phyloP scores from a whole-genome alignment of 2,329 filamentous ascomycete species.

The Neophaeococcomyces mojaviensis region DNA sequence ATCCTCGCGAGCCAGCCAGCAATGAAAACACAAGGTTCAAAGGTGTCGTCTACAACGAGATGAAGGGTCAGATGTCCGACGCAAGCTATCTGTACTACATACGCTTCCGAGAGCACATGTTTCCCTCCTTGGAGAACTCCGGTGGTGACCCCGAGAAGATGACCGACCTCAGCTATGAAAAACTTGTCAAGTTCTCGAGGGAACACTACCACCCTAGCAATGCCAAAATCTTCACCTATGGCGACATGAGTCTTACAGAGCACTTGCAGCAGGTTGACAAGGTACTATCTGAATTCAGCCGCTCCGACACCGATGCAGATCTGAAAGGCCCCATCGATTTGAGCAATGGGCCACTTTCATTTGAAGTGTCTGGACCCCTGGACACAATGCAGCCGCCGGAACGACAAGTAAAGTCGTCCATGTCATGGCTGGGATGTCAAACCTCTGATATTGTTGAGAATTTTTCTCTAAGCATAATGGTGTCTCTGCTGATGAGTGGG shows the following conservation, averaged over 20 bases:
- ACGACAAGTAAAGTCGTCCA: constrained; percentile 86
- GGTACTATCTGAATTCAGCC: constrained; percentile 66
- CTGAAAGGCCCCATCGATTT: constrained; percentile 72
- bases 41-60: constrained; percentile 97
- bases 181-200: constrained; percentile 79
- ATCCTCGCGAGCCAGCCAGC: constrained; percentile 51
- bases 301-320: constrained; percentile 60
- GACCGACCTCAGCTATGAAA: constrained; percentile 85
- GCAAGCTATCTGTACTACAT: constrained; percentile 95
- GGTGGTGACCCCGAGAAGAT: constrained; percentile 95
- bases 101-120: constrained; percentile 86
- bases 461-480: constrained; percentile 75
- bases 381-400: constrained; percentile 80
- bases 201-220: constrained; percentile 97
- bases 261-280: constrained; percentile 74
- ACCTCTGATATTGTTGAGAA: constrained; percentile 76
- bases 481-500: constrained; percentile 79
- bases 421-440: constrained; percentile 86
- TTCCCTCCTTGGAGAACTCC: constrained; percentile 91
- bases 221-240: constrained; percentile 91
- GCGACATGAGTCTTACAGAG: constrained; percentile 75
- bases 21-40: constrained; percentile 65
- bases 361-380: constrained; percentile 70
- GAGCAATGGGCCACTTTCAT: constrained; percentile 54
- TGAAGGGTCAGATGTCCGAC: constrained; percentile 99